Base-by-base conservation (phyloP, 1,284 basidiomycete species). In the Malassezia dermatis region DNA sequence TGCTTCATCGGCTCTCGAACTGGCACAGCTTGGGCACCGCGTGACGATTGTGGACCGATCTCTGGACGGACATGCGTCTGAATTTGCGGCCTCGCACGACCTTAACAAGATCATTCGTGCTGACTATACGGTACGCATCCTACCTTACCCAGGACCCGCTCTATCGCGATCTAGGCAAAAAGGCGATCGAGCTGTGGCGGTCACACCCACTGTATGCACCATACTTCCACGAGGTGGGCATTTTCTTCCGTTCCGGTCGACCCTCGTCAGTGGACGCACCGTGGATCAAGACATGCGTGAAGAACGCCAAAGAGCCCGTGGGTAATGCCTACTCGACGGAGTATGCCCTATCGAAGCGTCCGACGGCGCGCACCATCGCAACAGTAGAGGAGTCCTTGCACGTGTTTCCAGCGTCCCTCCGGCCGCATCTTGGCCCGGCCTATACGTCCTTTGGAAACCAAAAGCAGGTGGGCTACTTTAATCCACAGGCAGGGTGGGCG, bases 401-500 rank as follows among this genome's bases (percentile, higher is more conserved):
- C 8, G 46, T 57, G 12, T 51, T 66, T 11, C 53, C 58, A 6
- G n/a, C 34, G 7, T 21, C 49, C 0, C 24, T 49, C 24, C 51
- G 26, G 2, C 32, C 21, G 1, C 11, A 23, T 17, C 37, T 62
- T 17, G 65, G 64, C 8, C 12, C 48, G 0, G 53, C 61, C 0
- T 28, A 56, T 49, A 26, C 27, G 11, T 48, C 57, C 11, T 54
- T 67, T 45, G 65, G 27, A 12, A 3, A 59, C 8, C 34, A 15
- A 6, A 39, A 24, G 5, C 61, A 67, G 32, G 61, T 61, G 6
- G 82, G 82, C 0, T 91, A 87, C 70, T 66, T 85, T 45, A 93
- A 90, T 69, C 77, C 77, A 1, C 82, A 86, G 34, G 83, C 85
- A 1, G 90, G 90, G 3, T 95, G 90, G 90, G 87, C 82, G 1